phyloP scores from a whole-genome alignment of 306 rosid genomes.

The Vigna nakashimae region DNA sequence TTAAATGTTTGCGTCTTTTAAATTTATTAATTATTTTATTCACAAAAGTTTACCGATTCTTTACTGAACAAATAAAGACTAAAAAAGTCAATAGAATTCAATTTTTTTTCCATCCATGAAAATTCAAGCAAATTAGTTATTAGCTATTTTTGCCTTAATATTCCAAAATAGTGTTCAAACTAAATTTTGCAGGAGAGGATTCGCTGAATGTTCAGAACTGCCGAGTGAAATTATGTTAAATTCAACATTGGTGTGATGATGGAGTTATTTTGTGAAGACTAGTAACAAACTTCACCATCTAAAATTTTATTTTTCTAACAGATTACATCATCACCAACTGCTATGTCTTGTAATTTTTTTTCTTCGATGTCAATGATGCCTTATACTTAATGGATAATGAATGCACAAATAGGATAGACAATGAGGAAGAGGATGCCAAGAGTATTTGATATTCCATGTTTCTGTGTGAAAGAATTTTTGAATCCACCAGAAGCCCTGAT shows the following conservation, averaged over 20 bases:
- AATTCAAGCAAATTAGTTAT: no score
- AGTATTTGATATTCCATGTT: slow-evolving; percentile 85
- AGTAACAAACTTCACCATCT: background rate
- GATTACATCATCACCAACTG: background rate
- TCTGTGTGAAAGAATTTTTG: slow-evolving; percentile 83
- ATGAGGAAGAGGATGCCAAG: slow-evolving; percentile 76
- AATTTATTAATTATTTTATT: no score
- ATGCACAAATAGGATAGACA: slow-evolving; percentile 73
- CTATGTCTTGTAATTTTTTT: slow-evolving; percentile 39
- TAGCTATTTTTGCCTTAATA: no score
- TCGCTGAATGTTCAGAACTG: no score
- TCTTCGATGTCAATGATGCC: background rate
- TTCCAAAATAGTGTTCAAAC: no score
- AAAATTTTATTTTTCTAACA: slow-evolving; percentile 24
- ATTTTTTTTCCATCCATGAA: no score
- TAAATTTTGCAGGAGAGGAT: no score
- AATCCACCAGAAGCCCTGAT: slow-evolving; percentile 90
- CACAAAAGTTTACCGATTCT: no score
- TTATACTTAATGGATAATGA: slow-evolving; percentile 59
- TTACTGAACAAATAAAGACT: no score
- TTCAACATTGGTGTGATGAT: background rate
- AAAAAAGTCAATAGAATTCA: no score
- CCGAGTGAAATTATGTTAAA: no score
- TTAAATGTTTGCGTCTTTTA: no score
- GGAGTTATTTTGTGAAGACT: background rate